phyloP scores from a whole-genome alignment of 1,284 basidiomycete species.

The Phlebopus sp. region DNA sequence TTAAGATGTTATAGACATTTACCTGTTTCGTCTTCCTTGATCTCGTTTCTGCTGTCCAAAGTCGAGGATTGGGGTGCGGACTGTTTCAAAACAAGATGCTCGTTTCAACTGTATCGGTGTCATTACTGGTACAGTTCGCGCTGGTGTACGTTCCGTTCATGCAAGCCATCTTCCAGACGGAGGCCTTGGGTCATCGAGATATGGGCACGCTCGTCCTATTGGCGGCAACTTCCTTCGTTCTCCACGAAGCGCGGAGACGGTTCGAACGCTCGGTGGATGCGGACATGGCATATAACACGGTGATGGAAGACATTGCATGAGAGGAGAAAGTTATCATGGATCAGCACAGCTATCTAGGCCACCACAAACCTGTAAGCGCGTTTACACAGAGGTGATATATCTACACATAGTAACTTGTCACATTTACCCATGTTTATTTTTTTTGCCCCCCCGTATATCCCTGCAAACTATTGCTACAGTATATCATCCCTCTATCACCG shows the following conservation, averaged over 20 bases:
- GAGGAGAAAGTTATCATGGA: neutral
- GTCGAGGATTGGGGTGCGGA: slow-evolving; percentile 83
- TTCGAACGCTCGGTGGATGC: slow-evolving; percentile 64
- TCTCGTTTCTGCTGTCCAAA: slow-evolving; percentile 92
- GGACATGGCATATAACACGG: slow-evolving; percentile 33
- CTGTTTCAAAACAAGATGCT: slow-evolving; percentile 87
- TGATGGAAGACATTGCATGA: slow-evolving; percentile 45
- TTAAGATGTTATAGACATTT: slow-evolving; percentile 70
- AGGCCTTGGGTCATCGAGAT: slow-evolving; percentile 69
- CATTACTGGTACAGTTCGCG: slow-evolving; percentile 78
- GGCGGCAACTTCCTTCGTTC: slow-evolving; percentile 61
- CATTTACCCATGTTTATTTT: neutral
- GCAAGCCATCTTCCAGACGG: slow-evolving; percentile 94
- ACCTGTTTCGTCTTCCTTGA: slow-evolving; percentile 97
- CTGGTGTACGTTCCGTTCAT: slow-evolving; percentile 90
- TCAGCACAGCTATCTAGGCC: neutral
- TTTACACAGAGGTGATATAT: neutral
- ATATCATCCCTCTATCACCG: neutral
- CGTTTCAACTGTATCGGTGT: slow-evolving; percentile 80
- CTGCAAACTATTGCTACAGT: neutral
- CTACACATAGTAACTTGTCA: slow-evolving; percentile 8
- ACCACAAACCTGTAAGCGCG: neutral
- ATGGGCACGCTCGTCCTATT: slow-evolving; percentile 71
- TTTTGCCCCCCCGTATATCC: neutral
- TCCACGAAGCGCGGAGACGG: slow-evolving; percentile 80